Base-by-base conservation (phyloP, 2,329 filamentous ascomycete genomes). In the Diplodia corticola region DNA sequence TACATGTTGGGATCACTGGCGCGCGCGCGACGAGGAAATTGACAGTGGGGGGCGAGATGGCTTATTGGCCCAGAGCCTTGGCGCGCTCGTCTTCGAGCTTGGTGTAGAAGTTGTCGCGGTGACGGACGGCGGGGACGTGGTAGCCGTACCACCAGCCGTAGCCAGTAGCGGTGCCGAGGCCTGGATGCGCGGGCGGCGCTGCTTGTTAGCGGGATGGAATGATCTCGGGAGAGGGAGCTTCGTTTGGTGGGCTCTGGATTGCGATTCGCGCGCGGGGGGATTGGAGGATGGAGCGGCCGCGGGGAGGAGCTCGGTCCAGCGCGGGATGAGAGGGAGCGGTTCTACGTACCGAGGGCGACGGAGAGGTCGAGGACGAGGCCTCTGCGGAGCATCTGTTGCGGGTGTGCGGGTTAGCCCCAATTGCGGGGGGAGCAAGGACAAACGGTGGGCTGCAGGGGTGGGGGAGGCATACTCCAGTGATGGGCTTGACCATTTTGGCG, bases 141-240 rank as follows among this genome's bases (percentile, higher is more conserved):
- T 84, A 89, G 74, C 86, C 87, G 81, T 89, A 89, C 88, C 87
- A 89, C 82, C 84, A 90, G 75, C 84, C 82, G 79, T 89, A 89
- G 72, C 86, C 88, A 77, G 82, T 82, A 71, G 85, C 81, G 70
- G 84, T 82, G 73, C 87, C 86, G 76, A 89, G 85, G 78, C 86
- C 86, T 88, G 70, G 13, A 13, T 35, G 24, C 13, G 37, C 0
- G n/a, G 12, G 12, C 65, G 33, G 13, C 46, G 20, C 50, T 40
- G 26, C 6, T 10, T 12, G 50, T 63, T 46, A 54, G 53, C 51
- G 15, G 37, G 10, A 15, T 40, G 37, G 1, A 13, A 13, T n/a
- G n/a, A n/a, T n/a, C n/a, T n/a, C n/a, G n/a, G n/a, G n/a, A n/a
- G n/a, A n/a, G n/a, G n/a, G n/a, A n/a, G n/a, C n/a, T n/a, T n/a